Percentiles rank a stretch among this genome's conserved stretches.
Evolutionary conservation across 176 grass and related monocot genomes (phyloP).

Genomic region (Carex parvula): DNA sequence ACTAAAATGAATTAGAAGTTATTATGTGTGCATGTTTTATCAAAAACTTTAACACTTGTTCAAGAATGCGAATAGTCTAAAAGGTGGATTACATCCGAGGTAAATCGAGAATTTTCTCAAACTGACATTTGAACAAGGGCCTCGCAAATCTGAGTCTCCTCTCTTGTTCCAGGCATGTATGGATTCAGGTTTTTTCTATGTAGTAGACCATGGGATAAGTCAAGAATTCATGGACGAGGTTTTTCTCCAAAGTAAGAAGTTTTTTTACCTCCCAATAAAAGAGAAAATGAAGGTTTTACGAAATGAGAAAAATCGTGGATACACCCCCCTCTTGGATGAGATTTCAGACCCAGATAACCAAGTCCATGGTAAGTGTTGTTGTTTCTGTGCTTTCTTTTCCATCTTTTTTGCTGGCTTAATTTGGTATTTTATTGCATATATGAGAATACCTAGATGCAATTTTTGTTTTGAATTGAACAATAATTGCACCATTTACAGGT

Average conservation of each 20-base stretch:
- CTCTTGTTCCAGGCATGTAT: constrained; percentile 63
- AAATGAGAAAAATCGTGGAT: constrained; percentile 84
- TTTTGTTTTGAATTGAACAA: neutral
- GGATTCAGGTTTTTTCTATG: constrained; percentile 95
- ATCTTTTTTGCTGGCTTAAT: neutral
- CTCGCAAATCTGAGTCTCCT: neutral
- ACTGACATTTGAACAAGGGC: neutral
- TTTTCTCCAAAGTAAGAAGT: constrained; percentile 79
- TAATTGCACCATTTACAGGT: neutral
- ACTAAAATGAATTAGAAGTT: neutral
- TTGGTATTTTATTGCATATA: neutral
- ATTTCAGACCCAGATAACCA: constrained; percentile 89
- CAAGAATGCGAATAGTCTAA: neutral
- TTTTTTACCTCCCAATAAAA: constrained; percentile 65
- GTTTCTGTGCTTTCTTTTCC: neutral
- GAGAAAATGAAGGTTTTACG: constrained; percentile 88
- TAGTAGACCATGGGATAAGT: constrained; percentile 84
- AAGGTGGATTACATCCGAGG: neutral
- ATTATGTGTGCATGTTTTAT: neutral
- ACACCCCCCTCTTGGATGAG: constrained; percentile 79
- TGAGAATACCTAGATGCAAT: neutral
- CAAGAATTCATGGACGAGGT: constrained; percentile 78
- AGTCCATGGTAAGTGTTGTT: constrained; percentile 51
- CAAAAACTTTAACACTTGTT: neutral
- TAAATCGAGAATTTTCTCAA: neutral